Percentiles rank a stretch among this genome's conserved stretches.
Evolutionary conservation across 2,329 filamentous ascomycete species (phyloP).

Genomic region (Daldinia eschscholtzii): DNA sequence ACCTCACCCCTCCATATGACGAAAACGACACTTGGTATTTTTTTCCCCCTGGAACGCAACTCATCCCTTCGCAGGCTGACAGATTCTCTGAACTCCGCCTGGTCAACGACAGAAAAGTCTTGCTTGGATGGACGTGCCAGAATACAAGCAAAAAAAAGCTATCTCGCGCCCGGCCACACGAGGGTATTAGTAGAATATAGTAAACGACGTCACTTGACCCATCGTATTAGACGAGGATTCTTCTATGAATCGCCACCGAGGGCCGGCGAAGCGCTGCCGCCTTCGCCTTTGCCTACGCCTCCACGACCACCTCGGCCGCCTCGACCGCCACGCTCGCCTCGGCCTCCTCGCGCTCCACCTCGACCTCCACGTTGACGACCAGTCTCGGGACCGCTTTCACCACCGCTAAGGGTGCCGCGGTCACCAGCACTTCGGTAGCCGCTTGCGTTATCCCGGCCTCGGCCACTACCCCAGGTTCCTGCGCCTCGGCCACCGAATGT

Average conservation of each 20-base stretch:
- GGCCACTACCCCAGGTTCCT: constrained; percentile 75
- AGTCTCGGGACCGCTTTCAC: constrained; percentile 76
- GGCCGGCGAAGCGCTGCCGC: constrained; percentile 66
- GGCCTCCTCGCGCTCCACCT: constrained; percentile 68
- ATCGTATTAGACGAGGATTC: constrained; percentile 33
- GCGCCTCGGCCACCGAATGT: constrained; percentile 70
- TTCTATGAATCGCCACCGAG: constrained; percentile 62
- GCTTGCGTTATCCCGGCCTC: constrained; percentile 72
- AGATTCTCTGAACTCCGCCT: constrained; percentile 47
- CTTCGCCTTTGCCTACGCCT: constrained; percentile 67
- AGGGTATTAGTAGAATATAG: constrained; percentile 46
- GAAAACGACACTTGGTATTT: constrained; percentile 34
- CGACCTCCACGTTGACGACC: constrained; percentile 67
- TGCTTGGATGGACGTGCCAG: constrained; percentile 41
- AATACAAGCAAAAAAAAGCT: constrained; percentile 46
- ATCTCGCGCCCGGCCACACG: constrained; percentile 27
- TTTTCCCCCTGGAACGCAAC: constrained; percentile 37
- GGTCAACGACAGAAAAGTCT: constrained; percentile 43
- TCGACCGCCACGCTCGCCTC: constrained; percentile 69
- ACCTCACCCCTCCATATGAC: constrained; percentile 25
- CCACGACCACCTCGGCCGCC: constrained; percentile 60
- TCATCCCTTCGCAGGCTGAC: constrained; percentile 45
- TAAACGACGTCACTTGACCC: constrained; percentile 17
- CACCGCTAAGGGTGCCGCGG: constrained; percentile 71
- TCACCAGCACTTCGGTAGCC: constrained; percentile 89